These are phyloP conservation scores for Fusarium buharicum DNA, from an alignment of 2,329 filamentous ascomycete species.

Conservation along the genomic window DNA sequence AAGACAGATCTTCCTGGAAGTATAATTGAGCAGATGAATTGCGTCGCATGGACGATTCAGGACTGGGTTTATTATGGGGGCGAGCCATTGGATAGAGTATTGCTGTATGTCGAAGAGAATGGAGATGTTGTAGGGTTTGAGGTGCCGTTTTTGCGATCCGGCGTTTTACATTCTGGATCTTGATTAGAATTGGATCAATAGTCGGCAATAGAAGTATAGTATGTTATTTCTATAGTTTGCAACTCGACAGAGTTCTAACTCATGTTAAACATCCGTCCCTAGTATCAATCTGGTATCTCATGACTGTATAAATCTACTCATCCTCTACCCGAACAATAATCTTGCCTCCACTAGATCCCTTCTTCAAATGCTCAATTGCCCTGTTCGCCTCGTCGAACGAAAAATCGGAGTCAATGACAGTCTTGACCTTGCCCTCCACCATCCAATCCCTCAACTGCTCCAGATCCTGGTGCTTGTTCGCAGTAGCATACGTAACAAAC, in stretches of 20 bases:
- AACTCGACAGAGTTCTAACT: too few species aligned
- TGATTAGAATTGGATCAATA: too few species aligned
- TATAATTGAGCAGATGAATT: constrained; percentile 39
- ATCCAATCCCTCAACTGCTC: constrained; percentile 65
- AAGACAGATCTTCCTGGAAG: constrained; percentile 47
- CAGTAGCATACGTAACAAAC: constrained; percentile 54
- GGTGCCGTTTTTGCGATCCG: constrained; percentile 49
- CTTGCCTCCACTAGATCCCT: constrained; percentile 69
- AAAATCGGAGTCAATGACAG: constrained; percentile 65
- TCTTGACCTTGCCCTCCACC: constrained; percentile 65
- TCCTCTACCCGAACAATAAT: constrained; percentile 56
- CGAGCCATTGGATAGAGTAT: constrained; percentile 48
- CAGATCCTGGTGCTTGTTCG: constrained; percentile 59
- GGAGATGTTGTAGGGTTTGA: constrained; percentile 47
- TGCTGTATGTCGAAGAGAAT: constrained; percentile 40
- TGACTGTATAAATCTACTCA: not conserved
- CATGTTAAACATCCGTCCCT: not conserved
- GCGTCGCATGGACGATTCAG: constrained; percentile 47
- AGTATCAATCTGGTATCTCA: constrained; percentile 26
- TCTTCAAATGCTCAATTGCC: constrained; percentile 69
- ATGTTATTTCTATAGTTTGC: too few species aligned
- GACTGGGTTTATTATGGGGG: constrained; percentile 52
- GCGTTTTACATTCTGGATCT: constrained; percentile 22
- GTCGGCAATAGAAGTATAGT: too few species aligned
- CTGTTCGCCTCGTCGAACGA: constrained; percentile 65